Evolutionary conservation across 2,329 filamentous ascomycete genomes (phyloP).

Genomic region (Pseudogymnoascus sp.): DNA sequence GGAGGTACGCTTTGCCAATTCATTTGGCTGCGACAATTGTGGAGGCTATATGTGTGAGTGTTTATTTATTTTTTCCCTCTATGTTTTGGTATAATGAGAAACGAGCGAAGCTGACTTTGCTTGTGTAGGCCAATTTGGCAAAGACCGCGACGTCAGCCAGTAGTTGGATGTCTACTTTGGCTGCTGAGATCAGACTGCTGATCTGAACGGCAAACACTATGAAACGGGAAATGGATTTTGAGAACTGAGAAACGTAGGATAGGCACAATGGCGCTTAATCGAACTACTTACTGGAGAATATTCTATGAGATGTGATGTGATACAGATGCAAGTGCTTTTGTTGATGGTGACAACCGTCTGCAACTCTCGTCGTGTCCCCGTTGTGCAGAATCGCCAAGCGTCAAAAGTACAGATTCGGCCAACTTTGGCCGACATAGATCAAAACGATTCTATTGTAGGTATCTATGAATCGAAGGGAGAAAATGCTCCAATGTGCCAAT

Average conservation of each 20-base stretch:
- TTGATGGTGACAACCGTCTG: background rate
- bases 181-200: background rate
- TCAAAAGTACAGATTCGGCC: background rate
- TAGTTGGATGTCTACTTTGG: background rate
- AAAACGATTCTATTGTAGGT: background rate
- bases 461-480: background rate
- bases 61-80: background rate
- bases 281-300: background rate
- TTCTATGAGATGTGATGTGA: background rate
- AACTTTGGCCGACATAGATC: background rate
- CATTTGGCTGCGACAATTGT: background rate
- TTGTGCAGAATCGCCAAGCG: background rate
- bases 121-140: background rate
- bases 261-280: constrained; percentile 2
- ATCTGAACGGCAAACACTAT: background rate
- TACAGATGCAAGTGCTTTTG: background rate
- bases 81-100: background rate
- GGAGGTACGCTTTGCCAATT: background rate
- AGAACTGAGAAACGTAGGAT: background rate
- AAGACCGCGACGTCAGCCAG: background rate
- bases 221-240: background rate
- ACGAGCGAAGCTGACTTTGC: background rate
- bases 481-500: background rate
- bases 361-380: background rate
- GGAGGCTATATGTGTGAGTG: background rate